These are phyloP conservation scores for Claviceps citrina DNA, from an alignment of 2,329 filamentous ascomycete species.

Conservation along the genomic window DNA sequence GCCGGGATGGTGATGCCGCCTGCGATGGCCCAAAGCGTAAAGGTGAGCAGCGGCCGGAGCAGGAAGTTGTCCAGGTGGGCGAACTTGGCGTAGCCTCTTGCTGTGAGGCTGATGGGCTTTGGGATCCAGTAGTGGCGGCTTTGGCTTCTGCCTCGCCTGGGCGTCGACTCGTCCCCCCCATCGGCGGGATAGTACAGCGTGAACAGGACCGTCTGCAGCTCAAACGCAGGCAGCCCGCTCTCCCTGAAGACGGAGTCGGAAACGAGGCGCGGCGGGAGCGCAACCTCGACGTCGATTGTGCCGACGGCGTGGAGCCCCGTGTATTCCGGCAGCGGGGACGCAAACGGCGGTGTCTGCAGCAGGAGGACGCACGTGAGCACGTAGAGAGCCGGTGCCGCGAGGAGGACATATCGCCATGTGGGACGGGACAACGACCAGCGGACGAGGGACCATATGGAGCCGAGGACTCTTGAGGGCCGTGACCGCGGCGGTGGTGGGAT, in stretches of 20 bases:
- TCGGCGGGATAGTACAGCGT: conserved; percentile 32
- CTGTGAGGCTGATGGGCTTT: conserved; percentile 27
- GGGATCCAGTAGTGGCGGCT: conserved; percentile 31
- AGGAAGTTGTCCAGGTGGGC: conserved; percentile 28
- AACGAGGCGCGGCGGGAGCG: conserved; percentile 19
- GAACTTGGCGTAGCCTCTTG: conserved; percentile 30
- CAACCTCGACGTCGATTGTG: conserved; percentile 31
- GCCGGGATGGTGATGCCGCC: conserved; percentile 32
- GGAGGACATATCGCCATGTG: not conserved
- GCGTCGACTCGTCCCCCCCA: conserved; percentile 3
- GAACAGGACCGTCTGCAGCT: conserved; percentile 32
- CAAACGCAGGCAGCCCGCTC: conserved; percentile 25
- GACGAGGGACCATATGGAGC: not conserved
- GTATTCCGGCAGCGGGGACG: conserved; percentile 28
- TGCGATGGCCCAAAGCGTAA: conserved; percentile 25
- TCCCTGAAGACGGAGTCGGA: conserved; percentile 20
- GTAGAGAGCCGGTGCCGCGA: conserved; percentile 13
- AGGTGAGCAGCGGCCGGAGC: conserved; percentile 27
- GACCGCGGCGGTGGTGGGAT: not conserved
- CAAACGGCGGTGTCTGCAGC: conserved; percentile 26
- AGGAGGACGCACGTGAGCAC: conserved; percentile 23
- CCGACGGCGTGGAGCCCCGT: conserved; percentile 30
- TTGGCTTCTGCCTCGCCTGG: too few relatives aligned
- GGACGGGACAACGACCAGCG: not conserved
- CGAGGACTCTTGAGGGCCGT: not conserved